Base-by-base conservation (phyloP, 495 filamentous ascomycete species). In the Aspergillus hancockii region DNA sequence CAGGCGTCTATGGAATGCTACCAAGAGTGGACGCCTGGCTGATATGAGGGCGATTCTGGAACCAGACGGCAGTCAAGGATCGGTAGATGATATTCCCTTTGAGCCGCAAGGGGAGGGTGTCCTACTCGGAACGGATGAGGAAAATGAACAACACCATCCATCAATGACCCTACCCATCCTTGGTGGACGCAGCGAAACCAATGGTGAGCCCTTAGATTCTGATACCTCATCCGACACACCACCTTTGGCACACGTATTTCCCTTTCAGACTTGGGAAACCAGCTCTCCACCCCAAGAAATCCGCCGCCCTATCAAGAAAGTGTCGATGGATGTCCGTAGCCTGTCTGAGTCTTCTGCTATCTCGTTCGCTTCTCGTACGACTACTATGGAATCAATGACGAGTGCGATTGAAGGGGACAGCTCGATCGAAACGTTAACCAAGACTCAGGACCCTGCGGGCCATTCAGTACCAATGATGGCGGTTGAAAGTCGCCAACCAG, bases 401-500 rank as follows among this genome's bases (percentile, higher is more conserved):
- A 90, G 87, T 61, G 84, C 80, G 6, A 83, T 93, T 31, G 91
- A 95, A 73, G 90, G 91, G 6, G 92, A 96, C 66, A 89, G 85
- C 8, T 95, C 91, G 1, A 86, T 92, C 56, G 90, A 93, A 69
- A 88, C 84, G 8, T 75, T 97, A 7, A 83, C 89, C 4, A 88
- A 90, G 65, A 96, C 92, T 0, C 90, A 94, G 64, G 87, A 92
- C 63, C 78, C 83, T 19, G 81, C 85, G 28, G 93, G 94, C 2
- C 88, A 96, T 66, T 96, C 93, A 6, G 83, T 97, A 19, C 82
- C 86, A 16, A 99, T 98, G 95, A 98, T 99, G 92, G 92, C 93
- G 8, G 83, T 97, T 32, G 92, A 97, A 65, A 83, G 86, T 54
- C 81, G 84, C 28, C 88, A 88, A 55, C 74, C 81, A 8, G 83